These are phyloP conservation scores for Erodium chrysanthum DNA, from an alignment of 441 rosid genomes.

Conservation along the genomic window DNA sequence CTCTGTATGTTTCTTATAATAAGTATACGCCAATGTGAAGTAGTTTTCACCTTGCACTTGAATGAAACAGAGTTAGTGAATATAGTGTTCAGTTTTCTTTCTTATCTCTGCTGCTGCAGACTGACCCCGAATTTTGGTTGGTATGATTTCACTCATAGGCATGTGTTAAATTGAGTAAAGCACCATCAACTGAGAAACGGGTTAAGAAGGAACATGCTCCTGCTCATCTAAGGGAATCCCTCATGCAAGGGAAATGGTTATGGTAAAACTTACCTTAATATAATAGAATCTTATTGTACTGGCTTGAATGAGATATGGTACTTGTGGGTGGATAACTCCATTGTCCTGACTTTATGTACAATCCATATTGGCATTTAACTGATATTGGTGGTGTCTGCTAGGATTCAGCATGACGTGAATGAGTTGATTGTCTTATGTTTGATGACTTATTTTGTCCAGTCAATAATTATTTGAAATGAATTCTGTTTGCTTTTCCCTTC, in stretches of 20 bases:
- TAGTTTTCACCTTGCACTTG: neutral
- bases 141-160: constrained; percentile 34
- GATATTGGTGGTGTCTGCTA: neutral
- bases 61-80: neutral
- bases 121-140: neutral
- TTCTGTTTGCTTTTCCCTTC: neutral
- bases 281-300: neutral
- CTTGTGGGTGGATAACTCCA: neutral
- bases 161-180: constrained; percentile 37
- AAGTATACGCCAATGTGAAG: neutral
- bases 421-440: neutral
- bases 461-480: neutral
- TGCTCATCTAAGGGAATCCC: constrained; percentile 58
- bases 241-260: constrained; percentile 77
- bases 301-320: neutral
- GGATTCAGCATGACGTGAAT: neutral
- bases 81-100: constrained; percentile 6
- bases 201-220: constrained; percentile 53
- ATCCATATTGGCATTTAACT: neutral
- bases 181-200: constrained; percentile 49
- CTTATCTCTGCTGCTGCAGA: constrained; percentile 4
- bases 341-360: neutral
- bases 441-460: neutral
- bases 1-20: neutral
- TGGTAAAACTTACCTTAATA: constrained; percentile 44